These are phyloP conservation scores for Hypoxylon sp. DNA, from an alignment of 2,329 filamentous ascomycete genomes.

Conservation along the genomic window DNA sequence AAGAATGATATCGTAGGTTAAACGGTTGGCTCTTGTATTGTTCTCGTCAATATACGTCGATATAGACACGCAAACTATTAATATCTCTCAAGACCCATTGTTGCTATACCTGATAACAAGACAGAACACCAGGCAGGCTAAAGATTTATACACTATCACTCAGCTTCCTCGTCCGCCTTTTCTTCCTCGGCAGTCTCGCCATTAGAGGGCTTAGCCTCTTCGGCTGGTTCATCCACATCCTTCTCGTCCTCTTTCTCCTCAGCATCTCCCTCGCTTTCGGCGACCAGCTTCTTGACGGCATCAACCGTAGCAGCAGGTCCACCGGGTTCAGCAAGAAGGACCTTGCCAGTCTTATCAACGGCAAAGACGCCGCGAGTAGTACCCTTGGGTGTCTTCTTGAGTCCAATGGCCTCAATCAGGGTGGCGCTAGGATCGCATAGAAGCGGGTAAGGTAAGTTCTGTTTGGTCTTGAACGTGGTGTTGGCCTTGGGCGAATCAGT, in stretches of 20 bases:
- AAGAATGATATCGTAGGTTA: too few species aligned
- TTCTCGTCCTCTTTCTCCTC: slow-evolving; percentile 38
- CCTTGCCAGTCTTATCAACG: slow-evolving; percentile 81
- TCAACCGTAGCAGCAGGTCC: slow-evolving; percentile 81
- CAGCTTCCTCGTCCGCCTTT: slow-evolving; percentile 54
- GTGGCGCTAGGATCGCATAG: slow-evolving; percentile 81
- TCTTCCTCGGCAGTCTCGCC: slow-evolving; percentile 48
- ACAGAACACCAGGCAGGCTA: slow-evolving; percentile 5
- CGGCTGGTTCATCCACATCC: slow-evolving; percentile 38
- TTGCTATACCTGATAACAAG: slow-evolving; percentile 20
- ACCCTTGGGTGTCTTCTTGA: slow-evolving; percentile 84
- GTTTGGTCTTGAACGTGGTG: slow-evolving; percentile 90
- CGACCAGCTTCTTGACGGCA: slow-evolving; percentile 76
- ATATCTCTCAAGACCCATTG: slow-evolving; percentile 19
- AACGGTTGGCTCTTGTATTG: slow-evolving; percentile 16
- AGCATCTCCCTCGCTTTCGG: slow-evolving; percentile 47
- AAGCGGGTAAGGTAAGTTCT: slow-evolving; percentile 86
- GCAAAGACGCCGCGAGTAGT: slow-evolving; percentile 89
- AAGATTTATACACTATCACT: slow-evolving; percentile 19
- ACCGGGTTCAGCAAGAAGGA: slow-evolving; percentile 77
- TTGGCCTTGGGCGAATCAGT: slow-evolving; percentile 90
- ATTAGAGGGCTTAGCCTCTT: slow-evolving; percentile 40
- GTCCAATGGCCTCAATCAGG: slow-evolving; percentile 85
- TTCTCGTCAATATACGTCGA: slow-evolving; percentile 20
- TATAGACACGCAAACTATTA: slow-evolving; percentile 24